Conservation (phyloP, 306 rosid species). For the Trifolium fragiferum region DNA sequence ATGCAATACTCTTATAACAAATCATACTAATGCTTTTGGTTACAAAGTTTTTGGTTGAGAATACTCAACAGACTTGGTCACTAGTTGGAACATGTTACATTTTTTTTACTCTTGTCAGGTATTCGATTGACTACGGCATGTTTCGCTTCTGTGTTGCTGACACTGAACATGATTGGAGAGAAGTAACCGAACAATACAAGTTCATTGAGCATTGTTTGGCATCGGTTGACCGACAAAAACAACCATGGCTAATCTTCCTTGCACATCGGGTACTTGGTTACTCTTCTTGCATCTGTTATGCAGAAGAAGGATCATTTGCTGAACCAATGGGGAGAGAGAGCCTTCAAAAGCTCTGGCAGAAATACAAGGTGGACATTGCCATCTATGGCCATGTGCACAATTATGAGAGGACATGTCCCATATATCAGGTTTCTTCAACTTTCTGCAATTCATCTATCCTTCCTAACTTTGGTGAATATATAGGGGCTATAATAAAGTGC, state of each 20-base stretch:
- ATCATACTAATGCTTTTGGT: background rate
- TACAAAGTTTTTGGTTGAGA: background rate
- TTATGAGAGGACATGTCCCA: slow-evolving; percentile 90
- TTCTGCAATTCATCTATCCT: slow-evolving; percentile 20
- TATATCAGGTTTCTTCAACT: slow-evolving; percentile 71
- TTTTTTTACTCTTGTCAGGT: slow-evolving; percentile 54
- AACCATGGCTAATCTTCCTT: slow-evolving; percentile 88
- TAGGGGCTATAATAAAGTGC: background rate
- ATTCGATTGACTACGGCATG: slow-evolving; percentile 85
- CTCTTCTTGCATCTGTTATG: slow-evolving; percentile 76
- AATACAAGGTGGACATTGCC: slow-evolving; percentile 86
- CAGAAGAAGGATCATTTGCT: slow-evolving; percentile 84
- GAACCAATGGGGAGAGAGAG: slow-evolving; percentile 95
- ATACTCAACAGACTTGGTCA: background rate
- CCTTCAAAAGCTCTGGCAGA: slow-evolving; percentile 90
- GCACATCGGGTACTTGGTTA: slow-evolving; percentile 94
- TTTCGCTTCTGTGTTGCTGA: slow-evolving; percentile 90
- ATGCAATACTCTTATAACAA: background rate
- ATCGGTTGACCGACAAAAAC: slow-evolving; percentile 89
- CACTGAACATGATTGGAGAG: slow-evolving; percentile 94
- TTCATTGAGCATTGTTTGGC: slow-evolving; percentile 84
- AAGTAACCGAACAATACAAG: slow-evolving; percentile 81
- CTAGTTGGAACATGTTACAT: slow-evolving; percentile 21
- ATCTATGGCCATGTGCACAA: slow-evolving; percentile 91
- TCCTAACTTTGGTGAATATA: background rate